phyloP scores from a whole-genome alignment of 495 filamentous ascomycete species.

The Astrothelium macrocarpum region DNA sequence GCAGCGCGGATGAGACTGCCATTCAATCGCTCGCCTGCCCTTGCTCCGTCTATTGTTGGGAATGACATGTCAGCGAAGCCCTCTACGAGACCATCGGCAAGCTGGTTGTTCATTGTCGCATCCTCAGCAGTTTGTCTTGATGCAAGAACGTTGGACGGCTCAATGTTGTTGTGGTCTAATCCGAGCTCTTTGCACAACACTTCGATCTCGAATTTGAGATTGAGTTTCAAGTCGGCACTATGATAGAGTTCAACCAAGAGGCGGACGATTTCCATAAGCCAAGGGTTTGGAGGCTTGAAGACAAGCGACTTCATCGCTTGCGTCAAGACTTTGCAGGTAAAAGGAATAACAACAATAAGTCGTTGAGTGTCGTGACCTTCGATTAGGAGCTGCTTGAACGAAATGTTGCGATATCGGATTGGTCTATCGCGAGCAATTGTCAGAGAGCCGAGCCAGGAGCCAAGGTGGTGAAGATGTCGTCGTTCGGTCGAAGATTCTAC shows the following conservation, averaged over 20 bases:
- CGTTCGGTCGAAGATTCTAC: slow-evolving; percentile 71
- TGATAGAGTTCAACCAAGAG: slow-evolving; percentile 87
- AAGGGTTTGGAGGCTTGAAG: slow-evolving; percentile 91
- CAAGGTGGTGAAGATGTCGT: slow-evolving; percentile 81
- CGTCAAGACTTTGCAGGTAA: slow-evolving; percentile 86
- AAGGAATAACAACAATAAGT: slow-evolving; percentile 84
- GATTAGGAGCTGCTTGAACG: slow-evolving; percentile 87
- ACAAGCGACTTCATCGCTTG: slow-evolving; percentile 77
- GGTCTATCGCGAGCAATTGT: slow-evolving; percentile 92
- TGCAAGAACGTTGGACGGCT: slow-evolving; percentile 71
- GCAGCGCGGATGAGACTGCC: slow-evolving; percentile 51
- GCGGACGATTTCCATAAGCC: slow-evolving; percentile 88
- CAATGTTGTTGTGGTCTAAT: slow-evolving; percentile 75
- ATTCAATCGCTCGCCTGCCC: slow-evolving; percentile 36
- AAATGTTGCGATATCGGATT: slow-evolving; percentile 92
- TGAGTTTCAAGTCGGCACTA: slow-evolving; percentile 83
- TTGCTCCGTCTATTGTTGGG: slow-evolving; percentile 1
- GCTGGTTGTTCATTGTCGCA: slow-evolving; percentile 34
- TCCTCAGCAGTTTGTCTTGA: slow-evolving; percentile 54
- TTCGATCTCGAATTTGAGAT: slow-evolving; percentile 96
- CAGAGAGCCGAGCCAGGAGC: slow-evolving; percentile 82
- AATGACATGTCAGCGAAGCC: slow-evolving; percentile 64
- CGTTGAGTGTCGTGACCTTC: slow-evolving; percentile 87
- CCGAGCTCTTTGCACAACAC: slow-evolving; percentile 88
- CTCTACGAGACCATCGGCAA: slow-evolving; percentile 46